phyloP scores from a whole-genome alignment of 2,329 filamentous ascomycete genomes.

The Gliomastix tumulicola region DNA sequence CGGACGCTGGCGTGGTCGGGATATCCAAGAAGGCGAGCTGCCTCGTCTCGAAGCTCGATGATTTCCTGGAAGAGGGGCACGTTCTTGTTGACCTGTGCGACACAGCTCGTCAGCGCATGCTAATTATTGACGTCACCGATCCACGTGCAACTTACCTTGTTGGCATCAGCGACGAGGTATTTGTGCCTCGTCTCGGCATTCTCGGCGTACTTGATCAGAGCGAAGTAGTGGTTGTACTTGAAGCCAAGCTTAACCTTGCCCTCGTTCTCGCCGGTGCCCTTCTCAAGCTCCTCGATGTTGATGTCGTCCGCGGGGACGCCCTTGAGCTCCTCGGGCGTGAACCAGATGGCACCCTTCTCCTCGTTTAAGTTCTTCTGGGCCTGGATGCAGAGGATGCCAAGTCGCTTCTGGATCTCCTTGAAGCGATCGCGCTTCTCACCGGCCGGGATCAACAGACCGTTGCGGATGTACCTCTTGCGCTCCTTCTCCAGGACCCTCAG shows the following conservation, averaged over 20 bases:
- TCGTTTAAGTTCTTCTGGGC: slow-evolving; percentile 80
- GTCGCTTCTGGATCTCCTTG: slow-evolving; percentile 78
- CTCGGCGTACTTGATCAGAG: slow-evolving; percentile 69
- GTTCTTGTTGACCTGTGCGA: slow-evolving; percentile 58
- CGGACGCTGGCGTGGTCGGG: slow-evolving; percentile 68
- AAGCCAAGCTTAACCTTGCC: slow-evolving; percentile 70
- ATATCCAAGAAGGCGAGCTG: slow-evolving; percentile 70
- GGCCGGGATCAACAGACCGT: slow-evolving; percentile 65
- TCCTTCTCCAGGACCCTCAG: slow-evolving; percentile 70
- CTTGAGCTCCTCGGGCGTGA: slow-evolving; percentile 64
- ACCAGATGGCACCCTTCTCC: slow-evolving; percentile 76
- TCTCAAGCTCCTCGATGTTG: slow-evolving; percentile 55
- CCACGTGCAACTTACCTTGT: slow-evolving; percentile 47
- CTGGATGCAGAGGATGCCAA: slow-evolving; percentile 66
- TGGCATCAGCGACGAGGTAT: slow-evolving; percentile 70
- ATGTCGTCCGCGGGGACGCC: slow-evolving; percentile 69
- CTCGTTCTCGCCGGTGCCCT: slow-evolving; percentile 65
- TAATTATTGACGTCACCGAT: too few relatives aligned
- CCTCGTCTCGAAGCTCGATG: slow-evolving; percentile 69
- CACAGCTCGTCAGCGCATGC: slow-evolving; percentile 2
- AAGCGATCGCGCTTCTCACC: slow-evolving; percentile 69
- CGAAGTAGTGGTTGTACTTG: slow-evolving; percentile 79
- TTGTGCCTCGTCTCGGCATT: slow-evolving; percentile 61
- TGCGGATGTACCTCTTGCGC: slow-evolving; percentile 68
- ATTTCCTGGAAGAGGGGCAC: slow-evolving; percentile 68